phyloP scores from a whole-genome alignment of 768 basidiomycete species.

The Lepiota venenata region DNA sequence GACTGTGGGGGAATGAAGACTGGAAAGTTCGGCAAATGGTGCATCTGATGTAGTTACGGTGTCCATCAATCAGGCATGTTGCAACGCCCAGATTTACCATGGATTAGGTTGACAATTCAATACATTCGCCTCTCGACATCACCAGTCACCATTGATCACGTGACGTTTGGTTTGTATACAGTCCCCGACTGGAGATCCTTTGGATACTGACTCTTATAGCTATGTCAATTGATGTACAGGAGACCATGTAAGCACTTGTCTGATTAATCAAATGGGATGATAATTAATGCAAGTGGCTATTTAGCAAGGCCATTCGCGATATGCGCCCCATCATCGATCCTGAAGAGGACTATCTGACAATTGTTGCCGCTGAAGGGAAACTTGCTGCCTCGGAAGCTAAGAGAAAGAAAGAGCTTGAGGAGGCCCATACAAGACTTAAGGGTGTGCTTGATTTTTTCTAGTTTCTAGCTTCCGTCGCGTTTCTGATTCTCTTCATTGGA shows the following conservation, averaged over 20 bases:
- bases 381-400: conserved; percentile 54
- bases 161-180: too few relatives aligned
- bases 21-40: too few relatives aligned
- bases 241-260: conserved; percentile 37
- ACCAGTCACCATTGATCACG: too few relatives aligned
- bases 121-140: too few relatives aligned
- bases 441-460: conserved; percentile 30
- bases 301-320: conserved; percentile 63
- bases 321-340: conserved; percentile 75
- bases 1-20: too few relatives aligned
- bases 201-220: too few relatives aligned
- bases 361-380: conserved; percentile 70
- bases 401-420: conserved; percentile 66
- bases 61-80: too few relatives aligned
- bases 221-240: conserved; percentile 42
- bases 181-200: too few relatives aligned
- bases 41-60: too few relatives aligned
- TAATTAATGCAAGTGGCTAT: neutral
- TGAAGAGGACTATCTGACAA: conserved; percentile 74
- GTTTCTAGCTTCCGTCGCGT: neutral
- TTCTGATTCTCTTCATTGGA: neutral
- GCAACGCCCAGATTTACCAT: too few relatives aligned
- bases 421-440: conserved; percentile 62
- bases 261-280: neutral
- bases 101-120: too few relatives aligned